Evolutionary conservation across 2,329 filamentous ascomycete species (phyloP).

Genomic region (Talaromyces sp.): DNA sequence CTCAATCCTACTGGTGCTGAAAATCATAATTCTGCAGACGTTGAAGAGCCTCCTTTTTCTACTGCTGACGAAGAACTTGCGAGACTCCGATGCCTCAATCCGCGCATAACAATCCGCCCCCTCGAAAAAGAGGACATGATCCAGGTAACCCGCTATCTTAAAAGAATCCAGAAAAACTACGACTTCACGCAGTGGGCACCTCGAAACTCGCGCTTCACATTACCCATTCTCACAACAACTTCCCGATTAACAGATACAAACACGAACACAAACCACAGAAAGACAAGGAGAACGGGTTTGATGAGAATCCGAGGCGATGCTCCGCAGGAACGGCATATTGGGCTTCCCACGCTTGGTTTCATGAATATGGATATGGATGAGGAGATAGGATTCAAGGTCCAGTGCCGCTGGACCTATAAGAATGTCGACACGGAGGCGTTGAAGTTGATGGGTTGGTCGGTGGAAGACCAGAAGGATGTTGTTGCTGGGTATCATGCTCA

Average conservation of each 20-base stretch:
- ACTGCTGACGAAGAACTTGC: background rate
- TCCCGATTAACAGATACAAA: background rate
- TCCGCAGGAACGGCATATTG: background rate
- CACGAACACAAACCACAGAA: background rate
- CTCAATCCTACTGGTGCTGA: background rate
- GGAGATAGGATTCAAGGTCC: slow-evolving; percentile 22
- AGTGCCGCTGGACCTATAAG: slow-evolving; percentile 42
- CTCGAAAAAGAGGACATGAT: slow-evolving; percentile 8
- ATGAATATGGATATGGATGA: slow-evolving; percentile 14
- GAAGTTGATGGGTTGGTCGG: slow-evolving; percentile 30
- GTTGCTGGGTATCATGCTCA: background rate
- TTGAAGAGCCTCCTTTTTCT: background rate
- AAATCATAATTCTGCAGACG: background rate
- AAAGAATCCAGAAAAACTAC: background rate
- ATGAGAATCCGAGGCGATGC: slow-evolving; percentile 11
- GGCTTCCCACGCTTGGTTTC: background rate
- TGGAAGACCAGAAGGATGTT: slow-evolving; percentile 1
- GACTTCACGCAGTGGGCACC: slow-evolving; percentile 7
- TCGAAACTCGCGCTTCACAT: slow-evolving; percentile 30
- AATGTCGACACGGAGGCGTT: slow-evolving; percentile 33
- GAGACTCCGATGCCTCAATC: background rate
- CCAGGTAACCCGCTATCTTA: background rate
- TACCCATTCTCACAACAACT: slow-evolving; percentile 33
- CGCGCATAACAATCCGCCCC: slow-evolving; percentile 5
- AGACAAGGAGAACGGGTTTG: slow-evolving; percentile 20